Conservation (phyloP, 140 eudicot genomes). For the Anethum foeniculum region DNA sequence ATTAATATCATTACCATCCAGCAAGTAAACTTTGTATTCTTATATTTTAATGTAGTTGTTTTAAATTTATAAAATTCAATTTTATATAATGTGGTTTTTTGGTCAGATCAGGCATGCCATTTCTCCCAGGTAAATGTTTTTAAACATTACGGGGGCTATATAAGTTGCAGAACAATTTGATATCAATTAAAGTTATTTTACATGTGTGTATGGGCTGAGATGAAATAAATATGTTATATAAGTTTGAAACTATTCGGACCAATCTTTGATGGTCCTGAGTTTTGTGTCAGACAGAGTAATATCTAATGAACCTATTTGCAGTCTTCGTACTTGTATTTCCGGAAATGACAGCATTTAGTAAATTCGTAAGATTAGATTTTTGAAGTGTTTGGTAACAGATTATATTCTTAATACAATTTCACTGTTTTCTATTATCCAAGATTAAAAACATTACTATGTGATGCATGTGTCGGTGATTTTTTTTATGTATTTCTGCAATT, state of each 20-base stretch:
- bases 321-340: neutral
- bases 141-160: neutral
- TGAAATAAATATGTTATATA: neutral
- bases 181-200: neutral
- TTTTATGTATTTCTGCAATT: neutral
- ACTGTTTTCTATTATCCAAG: neutral
- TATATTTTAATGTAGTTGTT: neutral
- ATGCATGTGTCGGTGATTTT: neutral
- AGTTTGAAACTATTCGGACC: neutral
- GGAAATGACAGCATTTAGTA: neutral
- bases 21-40: neutral
- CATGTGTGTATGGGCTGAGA: neutral
- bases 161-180: neutral
- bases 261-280: neutral
- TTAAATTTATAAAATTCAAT: neutral
- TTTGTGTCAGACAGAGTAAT: neutral
- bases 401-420: neutral
- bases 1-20: neutral
- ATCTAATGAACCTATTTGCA: neutral
- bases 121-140: neutral
- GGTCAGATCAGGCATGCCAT: neutral
- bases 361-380: neutral
- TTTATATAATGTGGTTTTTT: neutral
- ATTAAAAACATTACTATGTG: neutral
- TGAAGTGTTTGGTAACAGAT: neutral